Conservation (phyloP, 495 filamentous ascomycete species). For the Ascobolus immersus region DNA sequence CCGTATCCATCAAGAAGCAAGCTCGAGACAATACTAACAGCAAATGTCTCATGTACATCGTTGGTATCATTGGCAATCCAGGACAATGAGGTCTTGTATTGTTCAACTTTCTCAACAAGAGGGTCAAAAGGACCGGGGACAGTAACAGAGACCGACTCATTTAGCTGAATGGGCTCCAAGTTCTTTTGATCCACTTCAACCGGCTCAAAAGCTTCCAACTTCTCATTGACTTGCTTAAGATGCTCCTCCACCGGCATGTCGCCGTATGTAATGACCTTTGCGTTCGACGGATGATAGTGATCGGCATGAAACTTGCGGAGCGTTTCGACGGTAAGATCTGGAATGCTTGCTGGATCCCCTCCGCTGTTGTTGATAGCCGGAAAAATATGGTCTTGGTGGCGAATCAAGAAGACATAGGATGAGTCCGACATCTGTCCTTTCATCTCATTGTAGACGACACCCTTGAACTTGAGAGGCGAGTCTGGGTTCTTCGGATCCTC, state of each 20-base stretch:
- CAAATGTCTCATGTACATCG: slow-evolving; percentile 66
- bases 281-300: slow-evolving; percentile 92
- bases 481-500: slow-evolving; percentile 44
- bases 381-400: slow-evolving; percentile 82
- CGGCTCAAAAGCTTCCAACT: slow-evolving; percentile 42
- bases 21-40: slow-evolving; percentile 51
- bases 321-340: slow-evolving; percentile 71
- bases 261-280: slow-evolving; percentile 84
- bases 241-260: slow-evolving; percentile 69
- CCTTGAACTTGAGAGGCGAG: slow-evolving; percentile 70
- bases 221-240: slow-evolving; percentile 45
- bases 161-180: slow-evolving; percentile 49
- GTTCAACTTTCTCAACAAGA: slow-evolving; percentile 55
- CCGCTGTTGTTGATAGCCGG: slow-evolving; percentile 87
- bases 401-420: slow-evolving; percentile 81
- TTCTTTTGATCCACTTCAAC: slow-evolving; percentile 44
- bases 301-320: slow-evolving; percentile 61
- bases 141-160: slow-evolving; percentile 33
- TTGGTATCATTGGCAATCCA: slow-evolving; percentile 71
- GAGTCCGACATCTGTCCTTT: slow-evolving; percentile 97
- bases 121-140: slow-evolving; percentile 73
- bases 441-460: slow-evolving; percentile 99
- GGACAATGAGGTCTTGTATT: slow-evolving; percentile 76
- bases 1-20: slow-evolving; percentile 81
- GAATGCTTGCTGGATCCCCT: slow-evolving; percentile 85